Base-by-base conservation (phyloP, 495 filamentous ascomycete species). In the Xylaria longipes region DNA sequence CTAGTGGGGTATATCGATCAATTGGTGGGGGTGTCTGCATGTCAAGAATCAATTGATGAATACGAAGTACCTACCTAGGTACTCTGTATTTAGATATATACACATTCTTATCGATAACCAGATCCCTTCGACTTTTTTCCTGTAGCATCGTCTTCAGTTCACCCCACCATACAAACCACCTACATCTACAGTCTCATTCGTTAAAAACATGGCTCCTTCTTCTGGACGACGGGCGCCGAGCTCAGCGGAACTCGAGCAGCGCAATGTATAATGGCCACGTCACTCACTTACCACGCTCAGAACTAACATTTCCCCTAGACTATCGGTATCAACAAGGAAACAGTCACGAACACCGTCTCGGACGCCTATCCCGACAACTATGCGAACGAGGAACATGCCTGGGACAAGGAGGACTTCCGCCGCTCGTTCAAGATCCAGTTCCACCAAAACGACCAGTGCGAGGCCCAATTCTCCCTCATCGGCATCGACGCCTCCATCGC, bases 351-450 rank as follows among this genome's bases (percentile, higher is more conserved):
- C 81, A 91, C 95, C 77, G 85, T 92, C 75, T 93, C 93, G 35
- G 97, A 89, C 72, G 95, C 98, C 78, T 97, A 94, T 81, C 97
- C 97, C 3, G 90, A 91, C 54, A 92, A 97, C 81, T 97, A 90
- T 82, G 93, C 94, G 3, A 93, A 92, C 73, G 96, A 99, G 83
- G 92, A 97, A 81, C 90, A 97, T 79, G 83, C 87, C 48, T 99
- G 95, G 95, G 87, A 91, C 73, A 82, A 94, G n/a, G 85, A 92
- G 2, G 84, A 88, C 48, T 97, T 98, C 82, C 84, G 85, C 54
- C 77, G 89, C 35, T 85, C 80, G 67, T 90, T 97, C 80, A 78
- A 83, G 25, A 86, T 99, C 79, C 84, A 94, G 77, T 96, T 97
- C 82, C 92, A 97, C 87, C 85, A 91, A 64, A 94, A 94, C 80